Conservation (phyloP, 2,329 filamentous ascomycete genomes). For the Hypoxylon sp. region DNA sequence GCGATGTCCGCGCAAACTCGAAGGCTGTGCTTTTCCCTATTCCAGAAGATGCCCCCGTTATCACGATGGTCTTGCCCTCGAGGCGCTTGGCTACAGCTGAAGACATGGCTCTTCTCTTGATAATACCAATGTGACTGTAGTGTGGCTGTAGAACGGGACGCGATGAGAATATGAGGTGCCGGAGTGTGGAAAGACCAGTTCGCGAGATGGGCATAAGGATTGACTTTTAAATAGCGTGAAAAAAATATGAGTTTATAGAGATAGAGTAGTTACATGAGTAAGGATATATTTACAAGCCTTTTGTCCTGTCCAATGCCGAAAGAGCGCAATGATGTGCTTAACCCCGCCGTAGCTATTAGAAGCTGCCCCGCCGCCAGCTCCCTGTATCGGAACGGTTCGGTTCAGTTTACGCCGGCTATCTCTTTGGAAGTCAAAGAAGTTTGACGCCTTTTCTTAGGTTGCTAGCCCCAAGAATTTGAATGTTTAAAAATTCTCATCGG, state of each 20-base stretch:
- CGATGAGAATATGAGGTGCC: conserved; percentile 26
- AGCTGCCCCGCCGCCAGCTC: conserved; percentile 41
- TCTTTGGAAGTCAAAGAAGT: background rate
- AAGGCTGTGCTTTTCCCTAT: conserved; percentile 88
- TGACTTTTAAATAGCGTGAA: background rate
- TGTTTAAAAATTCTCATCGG: background rate
- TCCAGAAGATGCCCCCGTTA: conserved; percentile 94
- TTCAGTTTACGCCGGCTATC: conserved; percentile 22
- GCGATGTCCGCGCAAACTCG: conserved; percentile 91
- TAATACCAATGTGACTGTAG: conserved; percentile 1
- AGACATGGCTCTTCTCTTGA: conserved; percentile 58
- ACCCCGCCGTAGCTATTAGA: conserved; percentile 38
- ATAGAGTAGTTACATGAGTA: background rate
- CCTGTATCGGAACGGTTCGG: conserved; percentile 40
- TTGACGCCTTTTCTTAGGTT: background rate
- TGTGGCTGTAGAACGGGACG: conserved; percentile 9
- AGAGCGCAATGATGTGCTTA: conserved; percentile 42
- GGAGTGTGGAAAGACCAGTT: conserved; percentile 38
- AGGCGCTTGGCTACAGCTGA: conserved; percentile 84
- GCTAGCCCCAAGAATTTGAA: background rate
- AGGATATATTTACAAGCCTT: background rate
- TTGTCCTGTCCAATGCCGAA: conserved; percentile 34
- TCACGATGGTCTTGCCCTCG: conserved; percentile 89
- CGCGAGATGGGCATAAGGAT: conserved; percentile 41
- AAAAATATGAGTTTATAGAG: background rate